Conservation (phyloP, 2,329 filamentous ascomycete genomes). For the Trichoderma sp. region DNA sequence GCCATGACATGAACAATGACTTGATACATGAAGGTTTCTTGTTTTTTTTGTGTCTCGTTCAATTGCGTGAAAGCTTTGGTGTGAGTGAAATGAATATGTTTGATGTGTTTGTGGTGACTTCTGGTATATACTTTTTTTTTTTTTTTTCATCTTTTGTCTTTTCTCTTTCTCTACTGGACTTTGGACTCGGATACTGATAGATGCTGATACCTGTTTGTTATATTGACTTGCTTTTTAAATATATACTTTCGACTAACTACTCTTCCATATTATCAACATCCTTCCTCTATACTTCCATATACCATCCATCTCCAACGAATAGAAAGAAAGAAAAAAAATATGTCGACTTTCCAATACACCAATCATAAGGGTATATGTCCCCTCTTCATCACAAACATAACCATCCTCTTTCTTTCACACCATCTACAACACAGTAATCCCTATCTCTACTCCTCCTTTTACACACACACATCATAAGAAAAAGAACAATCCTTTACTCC, state of each 20-base stretch:
- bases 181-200: slow-evolving; percentile 5
- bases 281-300: not conserved
- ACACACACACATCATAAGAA: not conserved
- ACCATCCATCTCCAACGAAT: not conserved
- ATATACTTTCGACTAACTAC: not conserved
- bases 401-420: not conserved
- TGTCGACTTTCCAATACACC: not conserved
- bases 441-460: not conserved
- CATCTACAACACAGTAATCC: not conserved
- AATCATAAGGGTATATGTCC: not conserved
- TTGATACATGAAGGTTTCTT: slow-evolving; percentile 5
- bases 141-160: not conserved
- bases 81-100: not conserved
- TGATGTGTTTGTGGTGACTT: not conserved
- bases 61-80: not conserved
- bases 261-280: not conserved
- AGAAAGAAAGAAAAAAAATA: not conserved
- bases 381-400: not conserved
- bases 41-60: not conserved
- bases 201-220: slow-evolving; percentile 19
- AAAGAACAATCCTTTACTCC: not conserved
- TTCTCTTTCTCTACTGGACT: not conserved
- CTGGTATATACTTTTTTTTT: not conserved
- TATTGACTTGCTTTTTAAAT: not conserved
- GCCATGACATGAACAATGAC: slow-evolving; percentile 28